Evolutionary conservation across 1,139 yeast species (phyloP).

Genomic region (Magnusiomyces paraingens): DNA sequence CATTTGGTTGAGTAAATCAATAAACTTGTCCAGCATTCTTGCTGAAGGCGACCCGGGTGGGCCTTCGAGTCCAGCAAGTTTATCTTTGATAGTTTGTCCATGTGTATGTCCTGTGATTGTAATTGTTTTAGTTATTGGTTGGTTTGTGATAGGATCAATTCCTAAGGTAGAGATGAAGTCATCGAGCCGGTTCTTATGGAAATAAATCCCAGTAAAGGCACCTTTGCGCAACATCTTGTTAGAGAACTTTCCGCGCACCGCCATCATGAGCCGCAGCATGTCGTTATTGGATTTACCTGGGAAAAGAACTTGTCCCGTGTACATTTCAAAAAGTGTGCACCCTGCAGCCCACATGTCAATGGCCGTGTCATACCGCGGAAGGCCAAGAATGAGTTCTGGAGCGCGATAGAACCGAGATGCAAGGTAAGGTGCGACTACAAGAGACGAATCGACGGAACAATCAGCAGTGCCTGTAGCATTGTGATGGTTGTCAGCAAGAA

Average conservation of each 20-base stretch:
- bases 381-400: conserved; percentile 84
- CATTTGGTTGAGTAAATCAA: conserved; percentile 62
- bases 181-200: conserved; percentile 26
- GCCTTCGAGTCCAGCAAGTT: conserved; percentile 17
- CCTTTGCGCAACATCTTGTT: conserved; percentile 31
- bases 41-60: conserved; percentile 5
- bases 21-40: conserved; percentile 21
- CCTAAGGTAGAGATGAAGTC: neutral
- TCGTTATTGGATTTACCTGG: conserved; percentile 53
- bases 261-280: conserved; percentile 34
- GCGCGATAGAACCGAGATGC: conserved; percentile 87
- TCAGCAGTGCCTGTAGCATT: no score
- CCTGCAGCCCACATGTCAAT: conserved; percentile 92
- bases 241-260: conserved; percentile 29
- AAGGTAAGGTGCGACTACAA: conserved; percentile 67
- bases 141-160: conserved; percentile 26
- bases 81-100: conserved; percentile 19
- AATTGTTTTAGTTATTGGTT: conserved; percentile 19
- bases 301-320: conserved; percentile 76
- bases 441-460: no score
- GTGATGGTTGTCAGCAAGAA: conserved; percentile 54
- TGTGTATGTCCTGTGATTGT: conserved; percentile 20
- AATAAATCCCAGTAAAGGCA: conserved; percentile 26
- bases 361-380: conserved; percentile 61
- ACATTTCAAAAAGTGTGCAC: conserved; percentile 77